A percentile compares a stretch with the other conserved stretches of the same genome.
These are phyloP conservation scores for Pseudotsuga menziesii DNA, from an alignment of 75 land plant genomes.

Conservation along the genomic window DNA sequence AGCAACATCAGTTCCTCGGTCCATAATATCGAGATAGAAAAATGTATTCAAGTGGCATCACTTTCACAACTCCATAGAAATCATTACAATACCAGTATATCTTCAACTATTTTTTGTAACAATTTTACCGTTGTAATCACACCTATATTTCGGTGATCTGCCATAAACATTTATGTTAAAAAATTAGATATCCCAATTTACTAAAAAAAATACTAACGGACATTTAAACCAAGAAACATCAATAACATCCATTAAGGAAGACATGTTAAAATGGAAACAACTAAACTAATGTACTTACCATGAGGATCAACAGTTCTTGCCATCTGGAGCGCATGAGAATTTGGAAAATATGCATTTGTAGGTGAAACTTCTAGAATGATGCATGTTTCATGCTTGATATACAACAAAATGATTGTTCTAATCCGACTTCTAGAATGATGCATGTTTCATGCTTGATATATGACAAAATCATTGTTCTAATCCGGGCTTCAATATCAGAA, in stretches of 20 bases:
- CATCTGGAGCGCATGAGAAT: constrained; percentile 86
- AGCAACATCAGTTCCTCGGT: constrained; percentile 90
- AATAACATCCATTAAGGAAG: neutral
- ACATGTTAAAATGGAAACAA: neutral
- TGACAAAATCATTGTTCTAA: no score
- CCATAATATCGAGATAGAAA: constrained; percentile 89
- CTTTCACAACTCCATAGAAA: neutral
- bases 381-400: constrained; percentile 78
- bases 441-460: no score
- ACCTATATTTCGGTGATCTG: constrained; percentile 90
- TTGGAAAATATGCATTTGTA: constrained; percentile 89
- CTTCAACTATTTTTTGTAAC: neutral
- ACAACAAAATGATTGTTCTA: constrained; percentile 83
- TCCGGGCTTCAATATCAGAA: constrained; percentile 78
- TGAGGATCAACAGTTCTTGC: constrained; percentile 88
- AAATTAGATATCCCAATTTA: no score
- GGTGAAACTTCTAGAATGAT: constrained; percentile 78
- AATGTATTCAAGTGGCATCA: neutral
- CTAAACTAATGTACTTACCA: constrained; percentile 36
- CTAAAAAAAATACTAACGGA: neutral
- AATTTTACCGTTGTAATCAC: constrained; percentile 79
- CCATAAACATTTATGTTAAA: constrained; percentile 6
- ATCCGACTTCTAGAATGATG: no score
- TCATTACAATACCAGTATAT: neutral
- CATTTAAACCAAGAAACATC: neutral